Evolutionary conservation across 495 filamentous ascomycete species (phyloP).

Genomic region (Geoglossum glabrum): DNA sequence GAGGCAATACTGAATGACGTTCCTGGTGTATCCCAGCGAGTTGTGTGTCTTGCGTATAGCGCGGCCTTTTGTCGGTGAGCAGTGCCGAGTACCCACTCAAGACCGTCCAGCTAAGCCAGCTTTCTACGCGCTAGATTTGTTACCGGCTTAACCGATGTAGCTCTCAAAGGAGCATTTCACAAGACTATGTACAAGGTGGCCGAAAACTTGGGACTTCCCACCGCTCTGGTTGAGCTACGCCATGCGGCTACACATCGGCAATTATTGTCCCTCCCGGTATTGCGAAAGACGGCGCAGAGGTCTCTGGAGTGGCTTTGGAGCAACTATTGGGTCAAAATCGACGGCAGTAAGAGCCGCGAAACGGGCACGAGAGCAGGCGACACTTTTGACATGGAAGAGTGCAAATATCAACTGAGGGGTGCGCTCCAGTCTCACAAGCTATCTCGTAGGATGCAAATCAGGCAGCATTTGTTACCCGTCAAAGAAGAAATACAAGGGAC

Average conservation of each 20-base stretch:
- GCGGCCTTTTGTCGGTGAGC: conserved; percentile 37
- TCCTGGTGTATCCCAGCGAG: conserved; percentile 34
- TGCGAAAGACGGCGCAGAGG: conserved; percentile 42
- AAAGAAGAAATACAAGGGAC: neutral
- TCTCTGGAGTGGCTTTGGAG: conserved; percentile 74
- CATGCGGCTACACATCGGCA: conserved; percentile 83
- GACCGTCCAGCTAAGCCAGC: neutral
- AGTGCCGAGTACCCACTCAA: conserved; percentile 20
- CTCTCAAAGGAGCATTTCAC: conserved; percentile 45
- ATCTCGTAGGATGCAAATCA: neutral
- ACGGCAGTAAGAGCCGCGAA: neutral
- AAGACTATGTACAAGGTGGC: conserved; percentile 72
- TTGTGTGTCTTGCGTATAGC: conserved; percentile 22
- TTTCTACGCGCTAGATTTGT: conserved; percentile 44
- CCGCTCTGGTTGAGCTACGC: conserved; percentile 71
- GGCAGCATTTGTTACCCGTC: neutral
- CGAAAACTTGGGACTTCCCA: conserved; percentile 51
- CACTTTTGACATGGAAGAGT: neutral
- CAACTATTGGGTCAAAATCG: conserved; percentile 46
- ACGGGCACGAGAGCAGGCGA: no score
- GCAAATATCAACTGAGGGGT: neutral
- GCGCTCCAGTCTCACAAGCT: neutral
- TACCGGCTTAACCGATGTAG: conserved; percentile 64
- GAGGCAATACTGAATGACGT: conserved; percentile 53
- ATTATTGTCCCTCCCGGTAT: conserved; percentile 48